Percentiles rank a stretch among this genome's conserved stretches.
phyloP scores from a whole-genome alignment of 257 asterid species.

The Linaria vulgaris region DNA sequence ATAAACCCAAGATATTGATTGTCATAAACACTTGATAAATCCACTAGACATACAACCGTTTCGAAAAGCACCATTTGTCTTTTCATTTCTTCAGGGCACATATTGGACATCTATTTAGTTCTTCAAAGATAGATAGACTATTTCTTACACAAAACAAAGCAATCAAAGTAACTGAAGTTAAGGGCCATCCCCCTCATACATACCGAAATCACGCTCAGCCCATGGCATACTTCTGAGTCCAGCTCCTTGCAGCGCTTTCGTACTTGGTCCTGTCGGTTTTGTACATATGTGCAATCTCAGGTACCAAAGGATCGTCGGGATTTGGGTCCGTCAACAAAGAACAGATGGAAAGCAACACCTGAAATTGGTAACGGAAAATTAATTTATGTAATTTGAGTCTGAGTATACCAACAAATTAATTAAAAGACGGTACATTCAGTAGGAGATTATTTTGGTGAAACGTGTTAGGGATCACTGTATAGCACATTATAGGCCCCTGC shows the following conservation, averaged over 20 bases:
- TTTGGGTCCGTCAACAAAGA: conserved; percentile 52
- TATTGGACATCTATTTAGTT: too few relatives aligned
- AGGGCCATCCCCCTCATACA: conserved; percentile 15
- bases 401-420: not conserved
- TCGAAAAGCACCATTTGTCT: conserved; percentile 22
- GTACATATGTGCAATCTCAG: conserved; percentile 49
- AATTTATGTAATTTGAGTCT: not conserved
- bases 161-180: conserved; percentile 6
- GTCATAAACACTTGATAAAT: too few relatives aligned
- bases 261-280: conserved; percentile 44
- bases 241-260: conserved; percentile 46
- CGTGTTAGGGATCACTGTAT: too few relatives aligned
- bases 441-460: too few relatives aligned
- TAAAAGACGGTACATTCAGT: not conserved
- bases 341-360: conserved; percentile 50
- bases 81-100: too few relatives aligned
- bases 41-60: conserved; percentile 30
- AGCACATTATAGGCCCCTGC: too few relatives aligned
- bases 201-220: conserved; percentile 28
- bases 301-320: conserved; percentile 50
- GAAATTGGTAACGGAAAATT: not conserved
- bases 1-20: too few relatives aligned
- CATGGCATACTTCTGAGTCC: conserved; percentile 52
- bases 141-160: not conserved
- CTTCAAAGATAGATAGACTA: conserved; percentile 9